phyloP scores from a whole-genome alignment of 1,284 basidiomycete species.

The Thelephora terrestris region DNA sequence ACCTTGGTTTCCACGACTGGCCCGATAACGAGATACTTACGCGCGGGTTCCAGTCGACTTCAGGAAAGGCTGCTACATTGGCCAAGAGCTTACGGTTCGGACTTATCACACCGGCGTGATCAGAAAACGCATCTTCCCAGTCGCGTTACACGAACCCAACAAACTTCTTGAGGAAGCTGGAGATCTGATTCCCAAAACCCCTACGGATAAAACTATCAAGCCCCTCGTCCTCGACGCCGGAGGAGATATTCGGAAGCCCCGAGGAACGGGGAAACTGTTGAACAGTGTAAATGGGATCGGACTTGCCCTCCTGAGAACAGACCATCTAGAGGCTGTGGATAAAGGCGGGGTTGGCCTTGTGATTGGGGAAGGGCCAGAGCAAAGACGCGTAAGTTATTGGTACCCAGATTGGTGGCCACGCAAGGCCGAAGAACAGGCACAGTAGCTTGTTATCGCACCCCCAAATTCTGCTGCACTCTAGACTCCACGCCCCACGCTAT shows the following conservation, averaged over 20 bases:
- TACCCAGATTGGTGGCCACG: conserved; percentile 66
- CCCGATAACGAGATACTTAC: background rate
- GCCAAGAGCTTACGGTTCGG: conserved; percentile 94
- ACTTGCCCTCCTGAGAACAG: conserved; percentile 62
- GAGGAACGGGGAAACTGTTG: conserved; percentile 60
- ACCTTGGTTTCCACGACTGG: background rate
- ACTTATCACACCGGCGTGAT: conserved; percentile 94
- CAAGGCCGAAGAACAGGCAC: conserved; percentile 5
- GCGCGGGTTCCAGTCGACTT: conserved; percentile 71
- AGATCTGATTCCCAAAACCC: background rate
- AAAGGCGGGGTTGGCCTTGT: conserved; percentile 32
- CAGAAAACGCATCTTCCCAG: conserved; percentile 85
- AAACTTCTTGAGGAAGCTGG: background rate
- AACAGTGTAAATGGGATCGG: conserved; percentile 48
- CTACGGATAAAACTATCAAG: background rate
- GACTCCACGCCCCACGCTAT: no score
- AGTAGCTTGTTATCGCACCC: background rate
- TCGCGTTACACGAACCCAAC: conserved; percentile 33
- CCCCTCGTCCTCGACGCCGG: conserved; percentile 1
- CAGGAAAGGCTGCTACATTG: conserved; percentile 96
- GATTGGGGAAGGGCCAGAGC: conserved; percentile 21
- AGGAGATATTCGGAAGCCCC: conserved; percentile 23
- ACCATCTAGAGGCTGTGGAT: conserved; percentile 37
- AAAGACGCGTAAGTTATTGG: conserved; percentile 42
- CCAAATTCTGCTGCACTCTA: no score